Conservation (phyloP, 257 asterid species). For the Schizonepeta tenuifolia region DNA sequence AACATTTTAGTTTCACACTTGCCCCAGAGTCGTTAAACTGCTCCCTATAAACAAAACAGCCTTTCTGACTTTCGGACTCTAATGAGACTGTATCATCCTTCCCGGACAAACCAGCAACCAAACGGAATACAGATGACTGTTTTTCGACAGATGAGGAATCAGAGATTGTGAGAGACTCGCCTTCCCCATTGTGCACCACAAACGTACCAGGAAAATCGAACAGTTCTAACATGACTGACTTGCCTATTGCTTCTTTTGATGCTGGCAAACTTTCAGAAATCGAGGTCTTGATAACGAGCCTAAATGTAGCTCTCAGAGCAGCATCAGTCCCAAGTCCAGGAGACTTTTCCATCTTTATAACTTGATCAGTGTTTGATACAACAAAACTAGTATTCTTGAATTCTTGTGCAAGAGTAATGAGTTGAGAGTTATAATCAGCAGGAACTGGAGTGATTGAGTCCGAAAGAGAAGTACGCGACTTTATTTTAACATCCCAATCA, state of each 20-base stretch:
- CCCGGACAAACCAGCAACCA: conserved; percentile 54
- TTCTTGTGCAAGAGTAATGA: conserved; percentile 64
- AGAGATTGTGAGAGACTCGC: conserved; percentile 45
- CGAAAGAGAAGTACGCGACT: conserved; percentile 38
- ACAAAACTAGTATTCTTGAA: conserved; percentile 38
- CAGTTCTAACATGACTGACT: conserved; percentile 60
- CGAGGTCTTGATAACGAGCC: conserved; percentile 47
- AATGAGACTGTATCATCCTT: conserved; percentile 46
- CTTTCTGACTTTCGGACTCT: conserved; percentile 50
- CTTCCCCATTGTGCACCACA: conserved; percentile 57
- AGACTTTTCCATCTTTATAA: conserved; percentile 47
- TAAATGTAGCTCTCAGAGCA: conserved; percentile 65
- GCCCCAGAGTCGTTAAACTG: conserved; percentile 33
- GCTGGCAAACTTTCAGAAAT: conserved; percentile 12
- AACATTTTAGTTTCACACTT: conserved; percentile 60
- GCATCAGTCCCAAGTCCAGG: conserved; percentile 72
- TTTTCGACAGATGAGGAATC: conserved; percentile 16
- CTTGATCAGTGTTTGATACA: conserved; percentile 45
- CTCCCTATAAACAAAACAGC: conserved; percentile 52
- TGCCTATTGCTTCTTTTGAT: conserved; percentile 34
- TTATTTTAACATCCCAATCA: conserved; percentile 62
- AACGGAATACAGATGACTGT: conserved; percentile 40
- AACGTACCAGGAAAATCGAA: conserved; percentile 71
- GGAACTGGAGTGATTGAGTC: conserved; percentile 61
- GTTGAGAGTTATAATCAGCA: conserved; percentile 52